These are phyloP conservation scores for Gnomoniopsis sp. DNA, from an alignment of 2,329 filamentous ascomycete genomes.

Conservation along the genomic window DNA sequence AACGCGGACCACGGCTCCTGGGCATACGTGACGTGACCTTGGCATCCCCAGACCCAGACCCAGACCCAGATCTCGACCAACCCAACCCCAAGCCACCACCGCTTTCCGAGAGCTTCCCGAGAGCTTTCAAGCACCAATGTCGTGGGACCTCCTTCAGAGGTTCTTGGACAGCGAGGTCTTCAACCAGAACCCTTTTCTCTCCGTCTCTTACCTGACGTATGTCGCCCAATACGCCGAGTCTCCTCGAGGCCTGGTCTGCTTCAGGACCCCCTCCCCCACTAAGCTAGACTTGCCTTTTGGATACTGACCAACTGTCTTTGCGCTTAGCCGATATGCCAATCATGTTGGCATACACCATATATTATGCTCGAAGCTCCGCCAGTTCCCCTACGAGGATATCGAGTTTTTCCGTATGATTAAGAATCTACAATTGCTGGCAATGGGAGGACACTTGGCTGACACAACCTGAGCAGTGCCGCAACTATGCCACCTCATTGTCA, in stretches of 20 bases:
- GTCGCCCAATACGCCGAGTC: constrained; percentile 31
- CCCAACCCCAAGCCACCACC: not conserved
- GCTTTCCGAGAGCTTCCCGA: constrained; percentile 1
- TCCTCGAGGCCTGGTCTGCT: not conserved
- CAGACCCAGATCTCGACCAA: not conserved
- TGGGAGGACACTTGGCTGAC: not conserved
- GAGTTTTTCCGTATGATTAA: constrained; percentile 66
- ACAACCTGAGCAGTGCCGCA: constrained; percentile 53
- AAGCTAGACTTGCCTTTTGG: constrained; percentile 11
- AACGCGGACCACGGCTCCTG: not conserved
- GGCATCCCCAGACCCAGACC: not conserved
- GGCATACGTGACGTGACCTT: not conserved
- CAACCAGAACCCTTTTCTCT: constrained; percentile 85
- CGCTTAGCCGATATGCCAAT: constrained; percentile 74
- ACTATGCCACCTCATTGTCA: constrained; percentile 84
- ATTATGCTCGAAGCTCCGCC: constrained; percentile 81
- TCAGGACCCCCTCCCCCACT: not conserved
- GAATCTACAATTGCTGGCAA: not conserved
- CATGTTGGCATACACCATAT: constrained; percentile 89
- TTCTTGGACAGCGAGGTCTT: constrained; percentile 94
- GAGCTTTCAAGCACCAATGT: constrained; percentile 49
- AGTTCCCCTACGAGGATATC: constrained; percentile 87
- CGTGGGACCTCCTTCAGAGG: constrained; percentile 84
- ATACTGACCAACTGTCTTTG: constrained; percentile 8
- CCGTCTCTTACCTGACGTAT: constrained; percentile 85